Evolutionary conservation across 768 basidiomycete genomes (phyloP).

Genomic region (Candolleomyces eurysporus): DNA sequence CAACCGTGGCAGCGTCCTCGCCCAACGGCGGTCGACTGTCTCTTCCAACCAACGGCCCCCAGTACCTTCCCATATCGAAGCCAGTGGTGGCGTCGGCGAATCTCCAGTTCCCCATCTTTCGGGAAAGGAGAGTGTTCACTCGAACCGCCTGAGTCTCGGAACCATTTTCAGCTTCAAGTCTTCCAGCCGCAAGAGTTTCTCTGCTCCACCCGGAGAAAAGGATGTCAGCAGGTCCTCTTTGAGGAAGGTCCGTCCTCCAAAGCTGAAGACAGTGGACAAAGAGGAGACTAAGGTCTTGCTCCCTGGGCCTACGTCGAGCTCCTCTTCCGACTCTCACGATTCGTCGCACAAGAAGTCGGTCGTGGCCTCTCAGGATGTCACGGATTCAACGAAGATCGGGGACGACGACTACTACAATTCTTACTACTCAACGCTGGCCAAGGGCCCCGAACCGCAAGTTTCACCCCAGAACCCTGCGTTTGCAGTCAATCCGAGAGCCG

Average conservation of each 20-base stretch:
- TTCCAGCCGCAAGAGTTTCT: background rate
- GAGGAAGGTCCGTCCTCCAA: background rate
- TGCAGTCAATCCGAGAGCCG: background rate
- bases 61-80: slow-evolving; percentile 41
- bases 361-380: background rate
- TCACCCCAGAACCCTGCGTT: slow-evolving; percentile 1
- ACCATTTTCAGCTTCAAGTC: slow-evolving; percentile 51
- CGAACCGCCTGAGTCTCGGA: slow-evolving; percentile 50
- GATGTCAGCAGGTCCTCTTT: background rate
- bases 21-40: slow-evolving; percentile 34
- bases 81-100: slow-evolving; percentile 63
- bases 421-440: slow-evolving; percentile 43
- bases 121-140: slow-evolving; percentile 22
- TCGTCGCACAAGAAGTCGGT: background rate
- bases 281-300: background rate
- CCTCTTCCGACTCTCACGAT: slow-evolving; percentile 1
- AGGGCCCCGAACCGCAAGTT: slow-evolving; percentile 10
- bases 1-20: slow-evolving; percentile 25
- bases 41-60: slow-evolving; percentile 31
- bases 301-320: background rate
- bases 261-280: background rate
- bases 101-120: slow-evolving; percentile 47
- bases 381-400: slow-evolving; percentile 7
- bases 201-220: background rate
- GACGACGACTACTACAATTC: slow-evolving; percentile 52